Percentiles rank a stretch among this genome's conserved stretches.
Conservation (phyloP, 148 eudicot genomes). For the Salicornia ramosissima region DNA sequence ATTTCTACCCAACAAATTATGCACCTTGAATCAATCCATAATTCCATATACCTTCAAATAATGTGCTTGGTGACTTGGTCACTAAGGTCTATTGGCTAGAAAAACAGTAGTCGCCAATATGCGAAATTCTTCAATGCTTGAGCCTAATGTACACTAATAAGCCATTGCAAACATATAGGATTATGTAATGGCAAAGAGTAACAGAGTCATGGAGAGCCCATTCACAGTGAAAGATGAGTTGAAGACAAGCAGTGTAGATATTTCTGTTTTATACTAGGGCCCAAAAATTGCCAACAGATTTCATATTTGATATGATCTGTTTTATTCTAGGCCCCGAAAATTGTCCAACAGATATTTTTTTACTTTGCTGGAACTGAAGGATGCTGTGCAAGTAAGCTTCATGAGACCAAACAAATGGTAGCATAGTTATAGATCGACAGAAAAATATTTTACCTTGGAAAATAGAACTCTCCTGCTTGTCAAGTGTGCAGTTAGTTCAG, state of each 20-base stretch:
- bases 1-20: no score
- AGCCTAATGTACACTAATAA: not conserved
- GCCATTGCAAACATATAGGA: not conserved
- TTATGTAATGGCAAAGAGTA: no score
- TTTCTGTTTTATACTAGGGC: no score
- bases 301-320: no score
- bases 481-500: constrained; percentile 60
- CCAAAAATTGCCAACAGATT: no score
- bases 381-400: not conserved
- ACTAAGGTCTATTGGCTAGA: no score
- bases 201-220: no score
- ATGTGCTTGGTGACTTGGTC: no score
- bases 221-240: not conserved
- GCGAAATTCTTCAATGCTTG: not conserved
- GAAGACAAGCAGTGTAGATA: not conserved
- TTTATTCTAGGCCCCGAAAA: no score
- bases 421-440: not conserved
- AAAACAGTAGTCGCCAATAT: not conserved
- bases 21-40: no score
- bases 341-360: not conserved
- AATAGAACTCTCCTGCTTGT: constrained; percentile 53
- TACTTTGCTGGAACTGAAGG: not conserved
- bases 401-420: not conserved
- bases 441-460: constrained; percentile 47
- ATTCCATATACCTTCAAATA: no score